phyloP scores from a whole-genome alignment of 495 filamentous ascomycete species.

The Zalerion maritima region DNA sequence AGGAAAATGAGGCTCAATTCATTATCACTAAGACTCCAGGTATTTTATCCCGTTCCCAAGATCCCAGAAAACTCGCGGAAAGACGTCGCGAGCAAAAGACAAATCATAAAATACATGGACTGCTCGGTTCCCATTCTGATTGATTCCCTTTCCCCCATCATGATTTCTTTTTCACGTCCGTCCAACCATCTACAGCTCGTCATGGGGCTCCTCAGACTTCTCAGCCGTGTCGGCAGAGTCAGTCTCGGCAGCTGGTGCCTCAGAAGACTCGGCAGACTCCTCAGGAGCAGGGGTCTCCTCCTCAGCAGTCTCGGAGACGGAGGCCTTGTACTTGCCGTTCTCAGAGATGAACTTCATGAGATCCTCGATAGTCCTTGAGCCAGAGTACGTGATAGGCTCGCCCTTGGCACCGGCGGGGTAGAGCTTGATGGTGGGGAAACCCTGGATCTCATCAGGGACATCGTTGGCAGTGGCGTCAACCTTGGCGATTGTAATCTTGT shows the following conservation, averaged over 20 bases:
- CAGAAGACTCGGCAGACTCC: slow-evolving; percentile 35
- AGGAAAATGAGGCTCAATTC: too few species aligned
- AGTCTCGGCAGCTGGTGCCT: slow-evolving; percentile 38
- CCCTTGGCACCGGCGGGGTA: slow-evolving; percentile 84
- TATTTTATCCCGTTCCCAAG: too few species aligned
- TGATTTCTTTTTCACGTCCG: background rate
- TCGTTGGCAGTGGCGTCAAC: slow-evolving; percentile 96
- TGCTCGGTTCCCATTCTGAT: too few species aligned
- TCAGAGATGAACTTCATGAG: slow-evolving; percentile 87
- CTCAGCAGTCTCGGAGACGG: slow-evolving; percentile 31
- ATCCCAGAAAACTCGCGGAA: too few species aligned
- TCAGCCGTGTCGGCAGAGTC: slow-evolving; percentile 30
- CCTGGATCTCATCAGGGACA: slow-evolving; percentile 88
- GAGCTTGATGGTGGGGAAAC: slow-evolving; percentile 99
- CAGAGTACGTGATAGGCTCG: slow-evolving; percentile 71
- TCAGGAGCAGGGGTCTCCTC: slow-evolving; percentile 28
- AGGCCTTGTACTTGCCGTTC: slow-evolving; percentile 76
- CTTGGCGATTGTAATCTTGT: slow-evolving; percentile 90
- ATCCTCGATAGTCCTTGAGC: slow-evolving; percentile 84
- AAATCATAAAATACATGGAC: too few species aligned
- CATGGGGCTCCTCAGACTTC: slow-evolving; percentile 37
- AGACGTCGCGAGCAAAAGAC: too few species aligned
- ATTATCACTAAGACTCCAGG: too few species aligned
- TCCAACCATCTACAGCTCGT: slow-evolving; percentile 46
- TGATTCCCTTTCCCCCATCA: too few species aligned